Evolutionary conservation across 345 rosid genomes (phyloP), one percentile per base, ranked within the genome.

Genomic region (Aegle marmelos): DNA sequence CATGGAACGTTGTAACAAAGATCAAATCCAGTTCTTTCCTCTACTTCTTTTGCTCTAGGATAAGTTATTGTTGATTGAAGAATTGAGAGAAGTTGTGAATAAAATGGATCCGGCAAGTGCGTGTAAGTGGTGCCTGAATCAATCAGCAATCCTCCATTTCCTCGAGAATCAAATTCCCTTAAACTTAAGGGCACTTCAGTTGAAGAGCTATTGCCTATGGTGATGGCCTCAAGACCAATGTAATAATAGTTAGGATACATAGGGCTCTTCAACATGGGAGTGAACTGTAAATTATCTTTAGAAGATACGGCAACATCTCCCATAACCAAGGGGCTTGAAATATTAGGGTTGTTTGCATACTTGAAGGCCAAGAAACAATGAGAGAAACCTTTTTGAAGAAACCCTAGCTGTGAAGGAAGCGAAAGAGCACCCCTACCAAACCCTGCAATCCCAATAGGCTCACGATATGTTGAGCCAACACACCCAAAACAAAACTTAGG

Each of bases 101-200:
- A 93, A 71, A 89, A 81, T 3, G 97, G 93, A 56, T 89, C 82
- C 0, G 97, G 97, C 4, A 93, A 81, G 79, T 93, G 97, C 37
- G 98, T 92, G 79, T 93, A 93, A 28, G 98, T 93, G 1, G 97
- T 93, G 75, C 98, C 95, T 2, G 97, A 94, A 79, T 94, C 98
- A 6, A 94, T 85, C 85, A 93, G 54, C 85, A 94, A 76, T 21
- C 98, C 97, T 4, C 98, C 97, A 73, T 93, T 93, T 36, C 98
- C 97, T 37, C 62, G 79, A 56, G 91, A 88, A 82, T 93, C 97
- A 68, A 93, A 87, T 67, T 87, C 92, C 76, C 85, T 89, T 74
- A 94, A 83, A 28, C 72, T 87, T 65, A 71, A 72, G 28, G 96
- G 95, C 34, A 88, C 91, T 71, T 67, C 66, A 41, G 86, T 76